Evolutionary conservation across 164 flowering plant genomes (phyloP).

Genomic region (Dillenia turbinata): DNA sequence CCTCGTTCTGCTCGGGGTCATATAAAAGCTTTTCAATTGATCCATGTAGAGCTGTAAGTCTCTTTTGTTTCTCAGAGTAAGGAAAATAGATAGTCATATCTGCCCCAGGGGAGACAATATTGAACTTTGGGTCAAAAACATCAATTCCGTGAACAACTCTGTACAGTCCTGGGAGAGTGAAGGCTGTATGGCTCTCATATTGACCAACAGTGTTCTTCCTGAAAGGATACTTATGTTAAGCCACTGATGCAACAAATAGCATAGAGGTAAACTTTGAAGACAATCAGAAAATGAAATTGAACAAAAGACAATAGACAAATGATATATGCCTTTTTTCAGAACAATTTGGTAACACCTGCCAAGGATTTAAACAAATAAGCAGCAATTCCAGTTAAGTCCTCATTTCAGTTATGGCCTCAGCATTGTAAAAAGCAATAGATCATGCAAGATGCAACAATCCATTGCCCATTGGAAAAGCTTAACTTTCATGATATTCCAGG

Average conservation of each 20-base stretch:
- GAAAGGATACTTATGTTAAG: slow-evolving; percentile 15
- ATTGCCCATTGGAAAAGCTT: no score
- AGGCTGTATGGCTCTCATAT: slow-evolving; percentile 89
- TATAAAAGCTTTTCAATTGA: slow-evolving; percentile 70
- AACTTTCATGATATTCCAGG: no score
- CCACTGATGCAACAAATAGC: not conserved
- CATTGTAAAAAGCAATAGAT: no score
- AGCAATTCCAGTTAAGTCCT: no score
- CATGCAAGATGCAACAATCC: no score
- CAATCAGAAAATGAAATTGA: no score
- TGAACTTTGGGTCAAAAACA: slow-evolving; percentile 99
- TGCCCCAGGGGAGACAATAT: slow-evolving; percentile 96
- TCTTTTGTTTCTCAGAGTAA: slow-evolving; percentile 49
- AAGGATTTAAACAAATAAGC: no score
- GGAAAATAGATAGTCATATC: slow-evolving; percentile 87
- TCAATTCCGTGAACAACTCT: slow-evolving; percentile 96
- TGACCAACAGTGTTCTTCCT: slow-evolving; percentile 92
- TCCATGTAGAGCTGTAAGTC: slow-evolving; percentile 76
- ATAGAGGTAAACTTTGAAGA: not conserved
- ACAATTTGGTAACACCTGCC: no score
- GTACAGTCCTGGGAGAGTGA: slow-evolving; percentile 88
- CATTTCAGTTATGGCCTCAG: no score
- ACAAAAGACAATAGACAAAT: no score
- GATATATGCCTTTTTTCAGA: not conserved
- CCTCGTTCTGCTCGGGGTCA: slow-evolving; percentile 75